These are phyloP conservation scores for Neurospora cerealis DNA, from an alignment of 495 filamentous ascomycete genomes.

Conservation along the genomic window DNA sequence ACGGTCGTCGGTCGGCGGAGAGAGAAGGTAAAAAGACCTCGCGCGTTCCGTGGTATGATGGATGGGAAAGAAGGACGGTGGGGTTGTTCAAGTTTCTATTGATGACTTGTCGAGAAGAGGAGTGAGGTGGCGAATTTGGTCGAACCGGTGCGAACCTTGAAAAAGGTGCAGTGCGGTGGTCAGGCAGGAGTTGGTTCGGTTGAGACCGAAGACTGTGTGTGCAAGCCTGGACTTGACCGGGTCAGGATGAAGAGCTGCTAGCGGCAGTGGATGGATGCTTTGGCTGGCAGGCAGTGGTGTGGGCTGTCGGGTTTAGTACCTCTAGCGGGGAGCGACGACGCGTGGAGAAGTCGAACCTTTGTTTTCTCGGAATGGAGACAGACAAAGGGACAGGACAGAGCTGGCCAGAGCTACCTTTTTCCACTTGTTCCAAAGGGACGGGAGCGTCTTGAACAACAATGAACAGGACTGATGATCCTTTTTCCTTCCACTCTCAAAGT, in stretches of 20 bases:
- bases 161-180: neutral
- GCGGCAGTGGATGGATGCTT: neutral
- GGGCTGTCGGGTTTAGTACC: neutral
- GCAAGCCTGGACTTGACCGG: neutral
- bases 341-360: neutral
- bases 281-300: neutral
- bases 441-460: neutral
- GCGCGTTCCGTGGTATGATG: neutral
- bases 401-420: neutral
- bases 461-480: neutral
- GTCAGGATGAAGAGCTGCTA: neutral
- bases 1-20: constrained; percentile 3
- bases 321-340: neutral
- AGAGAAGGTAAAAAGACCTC: constrained; percentile 9
- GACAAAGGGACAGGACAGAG: neutral
- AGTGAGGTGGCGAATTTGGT: neutral
- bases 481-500: neutral
- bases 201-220: neutral
- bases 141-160: neutral
- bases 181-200: neutral
- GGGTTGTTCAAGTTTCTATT: neutral
- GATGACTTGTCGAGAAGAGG: neutral
- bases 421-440: neutral
- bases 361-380: neutral
- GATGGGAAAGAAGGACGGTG: neutral